Evolutionary conservation across 768 basidiomycete species (phyloP), one percentile per base, ranked within the genome.

Genomic region (Pleurotus tuber-regium): DNA sequence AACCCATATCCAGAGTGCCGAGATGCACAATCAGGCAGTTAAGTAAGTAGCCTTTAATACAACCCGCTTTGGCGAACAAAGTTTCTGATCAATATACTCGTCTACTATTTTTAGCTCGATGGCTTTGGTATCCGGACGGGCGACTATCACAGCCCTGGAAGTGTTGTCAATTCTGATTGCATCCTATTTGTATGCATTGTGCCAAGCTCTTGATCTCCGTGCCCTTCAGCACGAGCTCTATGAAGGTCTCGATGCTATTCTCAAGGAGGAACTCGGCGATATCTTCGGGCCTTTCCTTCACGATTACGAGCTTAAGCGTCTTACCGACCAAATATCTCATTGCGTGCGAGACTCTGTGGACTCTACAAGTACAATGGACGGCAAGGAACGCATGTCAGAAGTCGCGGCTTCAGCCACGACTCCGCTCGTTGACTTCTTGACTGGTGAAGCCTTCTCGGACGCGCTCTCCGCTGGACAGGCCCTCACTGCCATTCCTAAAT

Each of bases 201-300:
- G 85, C 65, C 87, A 89, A 77, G 89, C 90, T n/a, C 72, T 93
- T 51, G 92, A 94, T 63, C 75, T 91, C 48, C 86, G 92, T 36
- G 83, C 90, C 1, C 58, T 92, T 51, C 86, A 90, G 59, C 62
- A 70, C 51, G 86, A 89, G 53, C 83, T 92, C 69, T 63, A 73
- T 25, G 69, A 69, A 12, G 74, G 74, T 19, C 66, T 87, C 12
- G 58, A 70, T 50, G 61, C 64, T 12, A 78, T 86, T 49, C 69
- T 78, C 16, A 63, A 66, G 21, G 73, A 81, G 47, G 79, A 84
- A 59, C 69, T 89, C 58, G 57, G 63, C 4, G 47, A 60, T 14
- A 63, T 74, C 47, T 85, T 82, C 63, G 70, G 69, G 43, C 56
- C 65, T 24, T 60, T 66, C 39, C 64, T 81, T n/a, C 63, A 71